These are phyloP conservation scores for Scenedesmus sp. DNA, from an alignment of 163 green algal genomes.

Conservation along the genomic window DNA sequence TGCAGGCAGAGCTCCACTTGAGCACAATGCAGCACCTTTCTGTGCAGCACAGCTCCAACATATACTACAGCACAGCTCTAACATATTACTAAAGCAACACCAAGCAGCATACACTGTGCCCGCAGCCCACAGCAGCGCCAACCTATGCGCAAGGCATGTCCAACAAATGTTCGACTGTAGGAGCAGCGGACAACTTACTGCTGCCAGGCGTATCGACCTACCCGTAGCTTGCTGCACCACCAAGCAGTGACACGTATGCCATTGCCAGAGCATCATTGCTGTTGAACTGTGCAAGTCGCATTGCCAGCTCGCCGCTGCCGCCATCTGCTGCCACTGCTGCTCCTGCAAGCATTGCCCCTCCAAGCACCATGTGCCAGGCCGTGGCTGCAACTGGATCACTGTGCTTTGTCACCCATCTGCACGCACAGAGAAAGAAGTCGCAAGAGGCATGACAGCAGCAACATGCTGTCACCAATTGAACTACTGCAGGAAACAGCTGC, in stretches of 20 bases:
- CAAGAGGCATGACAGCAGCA: not conserved
- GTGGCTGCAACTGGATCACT: slow-evolving; percentile 91
- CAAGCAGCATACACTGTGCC: not conserved
- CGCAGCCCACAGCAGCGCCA: not conserved
- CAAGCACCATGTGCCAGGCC: slow-evolving; percentile 96
- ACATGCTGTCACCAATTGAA: not conserved
- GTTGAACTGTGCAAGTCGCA: slow-evolving; percentile 70
- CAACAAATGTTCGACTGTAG: too few species aligned
- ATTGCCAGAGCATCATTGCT: slow-evolving; percentile 75
- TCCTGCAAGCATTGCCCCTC: slow-evolving; percentile 80
- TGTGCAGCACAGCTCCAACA: too few species aligned
- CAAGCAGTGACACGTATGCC: slow-evolving; percentile 88
- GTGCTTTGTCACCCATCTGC: slow-evolving; percentile 80
- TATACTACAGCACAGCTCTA: too few species aligned
- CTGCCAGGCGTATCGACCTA: not conserved
- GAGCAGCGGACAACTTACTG: too few species aligned
- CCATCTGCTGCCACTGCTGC: slow-evolving; percentile 72
- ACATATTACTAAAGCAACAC: not conserved
- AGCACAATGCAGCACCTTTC: too few species aligned
- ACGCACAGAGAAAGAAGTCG: not conserved
- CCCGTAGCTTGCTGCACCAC: slow-evolving; percentile 88
- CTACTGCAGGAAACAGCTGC: not conserved
- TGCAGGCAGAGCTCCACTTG: slow-evolving; percentile 87
- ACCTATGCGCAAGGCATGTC: too few species aligned
- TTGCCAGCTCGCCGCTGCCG: slow-evolving; percentile 59